Conservation (phyloP, 1,139 yeast genomes). For the Saccharomyces hybrid region DNA sequence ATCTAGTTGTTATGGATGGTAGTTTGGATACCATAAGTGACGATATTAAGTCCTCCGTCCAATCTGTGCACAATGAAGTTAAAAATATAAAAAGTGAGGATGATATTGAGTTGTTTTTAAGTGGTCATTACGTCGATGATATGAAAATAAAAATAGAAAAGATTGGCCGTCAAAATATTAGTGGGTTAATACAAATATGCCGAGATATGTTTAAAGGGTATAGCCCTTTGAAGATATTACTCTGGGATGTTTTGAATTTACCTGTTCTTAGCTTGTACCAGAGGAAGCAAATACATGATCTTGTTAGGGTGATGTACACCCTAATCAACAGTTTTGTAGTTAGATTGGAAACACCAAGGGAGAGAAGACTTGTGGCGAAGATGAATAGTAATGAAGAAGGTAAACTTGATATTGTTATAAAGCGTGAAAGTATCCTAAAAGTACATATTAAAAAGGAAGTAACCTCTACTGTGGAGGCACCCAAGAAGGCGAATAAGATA, state of each 20-base stretch:
- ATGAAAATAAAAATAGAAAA: slow-evolving; percentile 45
- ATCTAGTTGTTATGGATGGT: neutral
- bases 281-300: slow-evolving; percentile 55
- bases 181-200: slow-evolving; percentile 52
- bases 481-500: slow-evolving; percentile 13
- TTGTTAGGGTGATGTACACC: slow-evolving; percentile 58
- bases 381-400: slow-evolving; percentile 26
- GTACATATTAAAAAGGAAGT: slow-evolving; percentile 19
- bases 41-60: slow-evolving; percentile 40
- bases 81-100: slow-evolving; percentile 4
- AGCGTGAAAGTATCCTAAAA: slow-evolving; percentile 34
- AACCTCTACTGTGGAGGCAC: slow-evolving; percentile 6
- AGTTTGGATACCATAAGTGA: slow-evolving; percentile 47
- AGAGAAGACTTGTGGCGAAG: slow-evolving; percentile 56
- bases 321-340: slow-evolving; percentile 58
- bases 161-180: slow-evolving; percentile 34
- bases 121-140: slow-evolving; percentile 46
- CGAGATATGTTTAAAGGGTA: slow-evolving; percentile 62
- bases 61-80: slow-evolving; percentile 20
- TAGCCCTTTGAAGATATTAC: slow-evolving; percentile 46
- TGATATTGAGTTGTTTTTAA: slow-evolving; percentile 21
- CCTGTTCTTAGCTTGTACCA: slow-evolving; percentile 53
- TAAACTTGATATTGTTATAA: slow-evolving; percentile 21
- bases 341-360: slow-evolving; percentile 57
- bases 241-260: slow-evolving; percentile 69